Percentiles rank a stretch among this genome's conserved stretches.
These are phyloP conservation scores for Pleurotus platypus DNA, from an alignment of 768 basidiomycete genomes.

Conservation along the genomic window DNA sequence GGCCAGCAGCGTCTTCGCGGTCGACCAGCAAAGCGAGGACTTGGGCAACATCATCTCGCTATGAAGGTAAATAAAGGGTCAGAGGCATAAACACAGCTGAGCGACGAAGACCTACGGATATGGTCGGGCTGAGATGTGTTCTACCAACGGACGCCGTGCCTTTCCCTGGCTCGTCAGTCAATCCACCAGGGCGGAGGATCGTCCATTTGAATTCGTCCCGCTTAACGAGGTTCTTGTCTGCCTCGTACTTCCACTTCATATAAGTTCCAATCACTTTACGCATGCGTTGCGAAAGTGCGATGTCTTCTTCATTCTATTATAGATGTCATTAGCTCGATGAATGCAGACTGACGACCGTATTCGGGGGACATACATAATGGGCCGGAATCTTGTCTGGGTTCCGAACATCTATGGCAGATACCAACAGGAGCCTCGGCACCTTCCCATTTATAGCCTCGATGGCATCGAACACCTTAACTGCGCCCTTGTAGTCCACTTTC, in stretches of 20 bases:
- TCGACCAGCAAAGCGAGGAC: conserved; percentile 44
- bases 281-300: conserved; percentile 33
- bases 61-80: neutral
- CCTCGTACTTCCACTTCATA: conserved; percentile 48
- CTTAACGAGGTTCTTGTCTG: conserved; percentile 41
- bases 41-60: conserved; percentile 60
- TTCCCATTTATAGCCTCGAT: conserved; percentile 45
- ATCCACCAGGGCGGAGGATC: conserved; percentile 60
- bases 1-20: conserved; percentile 49
- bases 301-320: conserved; percentile 44
- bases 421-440: conserved; percentile 54
- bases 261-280: conserved; percentile 42
- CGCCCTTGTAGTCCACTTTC: conserved; percentile 59
- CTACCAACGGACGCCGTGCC: conserved; percentile 50
- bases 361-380: conserved; percentile 41
- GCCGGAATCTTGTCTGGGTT: conserved; percentile 44
- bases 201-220: conserved; percentile 62
- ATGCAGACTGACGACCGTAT: too few species aligned
- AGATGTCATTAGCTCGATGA: neutral
- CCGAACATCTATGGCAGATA: conserved; percentile 57
- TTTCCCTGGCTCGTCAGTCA: conserved; percentile 47
- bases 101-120: conserved; percentile 38
- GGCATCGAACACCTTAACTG: conserved; percentile 68
- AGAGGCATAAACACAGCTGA: too few species aligned
- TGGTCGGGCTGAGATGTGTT: conserved; percentile 42